These are phyloP conservation scores for Fragosphaeria purpurea DNA, from an alignment of 2,329 filamentous ascomycete species.

Conservation along the genomic window DNA sequence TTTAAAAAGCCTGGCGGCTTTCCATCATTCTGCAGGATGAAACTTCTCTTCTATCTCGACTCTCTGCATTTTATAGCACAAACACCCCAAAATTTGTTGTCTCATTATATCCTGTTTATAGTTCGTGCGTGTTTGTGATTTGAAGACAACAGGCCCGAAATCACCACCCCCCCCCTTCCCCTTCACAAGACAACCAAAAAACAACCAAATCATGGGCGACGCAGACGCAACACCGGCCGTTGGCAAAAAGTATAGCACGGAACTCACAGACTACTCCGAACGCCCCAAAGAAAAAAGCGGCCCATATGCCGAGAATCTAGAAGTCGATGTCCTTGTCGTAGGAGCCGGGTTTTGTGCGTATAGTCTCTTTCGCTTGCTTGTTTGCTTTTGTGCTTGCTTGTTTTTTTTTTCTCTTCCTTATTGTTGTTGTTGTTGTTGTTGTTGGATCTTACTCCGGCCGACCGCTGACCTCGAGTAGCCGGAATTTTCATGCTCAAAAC, in stretches of 20 bases:
- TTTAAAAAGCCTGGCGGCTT: no score
- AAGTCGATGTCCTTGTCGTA: constrained; percentile 34
- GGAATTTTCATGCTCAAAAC: constrained; percentile 42
- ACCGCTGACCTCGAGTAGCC: constrained; percentile 14
- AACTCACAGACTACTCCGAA: constrained; percentile 28
- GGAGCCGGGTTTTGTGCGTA: constrained; percentile 32
- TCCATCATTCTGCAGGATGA: no score
- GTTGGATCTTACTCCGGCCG: no score
- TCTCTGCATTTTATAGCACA: no score
- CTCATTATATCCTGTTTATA: no score
- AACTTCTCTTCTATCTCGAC: no score
- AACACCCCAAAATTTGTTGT: no score
- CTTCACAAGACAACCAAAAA: background rate
- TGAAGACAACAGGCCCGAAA: background rate
- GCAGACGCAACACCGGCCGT: constrained; percentile 8
- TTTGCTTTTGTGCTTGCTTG: background rate
- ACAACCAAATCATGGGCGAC: constrained; percentile 11
- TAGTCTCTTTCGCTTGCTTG: no score
- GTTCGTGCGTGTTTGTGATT: no score
- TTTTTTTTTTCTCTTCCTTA: background rate
- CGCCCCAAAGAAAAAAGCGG: constrained; percentile 22
- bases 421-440: no score
- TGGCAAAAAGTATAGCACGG: constrained; percentile 30
- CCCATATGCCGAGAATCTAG: constrained; percentile 31
- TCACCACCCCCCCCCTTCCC: no score